These are phyloP conservation scores for Raffaelea ambrosiae DNA, from an alignment of 2,329 filamentous ascomycete species.

Conservation along the genomic window DNA sequence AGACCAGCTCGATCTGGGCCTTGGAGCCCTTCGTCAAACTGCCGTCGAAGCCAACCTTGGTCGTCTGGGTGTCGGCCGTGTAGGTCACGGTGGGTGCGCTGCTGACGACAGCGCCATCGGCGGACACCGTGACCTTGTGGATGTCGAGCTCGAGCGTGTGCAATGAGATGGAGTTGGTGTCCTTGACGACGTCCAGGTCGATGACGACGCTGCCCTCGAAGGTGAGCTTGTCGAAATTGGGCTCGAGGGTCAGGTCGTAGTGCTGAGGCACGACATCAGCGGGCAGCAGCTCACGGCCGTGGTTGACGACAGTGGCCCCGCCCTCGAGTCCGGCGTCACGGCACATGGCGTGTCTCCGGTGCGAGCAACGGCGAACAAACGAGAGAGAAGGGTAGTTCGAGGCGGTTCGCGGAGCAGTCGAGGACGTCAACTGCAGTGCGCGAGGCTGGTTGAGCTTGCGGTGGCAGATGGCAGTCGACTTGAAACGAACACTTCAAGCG, in stretches of 20 bases:
- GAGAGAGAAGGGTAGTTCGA: neutral
- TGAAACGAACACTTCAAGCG: neutral
- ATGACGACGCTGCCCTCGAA: conserved; percentile 81
- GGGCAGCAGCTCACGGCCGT: conserved; percentile 74
- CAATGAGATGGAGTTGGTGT: conserved; percentile 76
- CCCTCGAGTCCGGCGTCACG: conserved; percentile 31
- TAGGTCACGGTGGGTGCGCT: conserved; percentile 62
- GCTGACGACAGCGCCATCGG: conserved; percentile 47
- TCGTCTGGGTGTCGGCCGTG: conserved; percentile 72
- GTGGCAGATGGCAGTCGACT: no score
- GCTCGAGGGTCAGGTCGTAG: conserved; percentile 87
- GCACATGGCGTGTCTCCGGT: conserved; percentile 65
- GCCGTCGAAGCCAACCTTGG: conserved; percentile 70
- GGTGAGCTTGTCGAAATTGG: conserved; percentile 78
- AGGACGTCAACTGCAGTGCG: neutral
- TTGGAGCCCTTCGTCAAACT: conserved; percentile 65
- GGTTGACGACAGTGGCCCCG: conserved; percentile 23
- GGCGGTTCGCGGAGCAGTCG: neutral
- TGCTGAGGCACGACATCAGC: conserved; percentile 86
- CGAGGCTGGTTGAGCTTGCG: no score
- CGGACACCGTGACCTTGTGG: conserved; percentile 60
- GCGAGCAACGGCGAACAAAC: conserved; percentile 59
- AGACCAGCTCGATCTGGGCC: conserved; percentile 68
- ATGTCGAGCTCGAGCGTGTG: conserved; percentile 85
- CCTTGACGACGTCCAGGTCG: conserved; percentile 77